phyloP scores from a whole-genome alignment of 108 stramenopile genomes.

The Aureococcus anophagefferens region DNA sequence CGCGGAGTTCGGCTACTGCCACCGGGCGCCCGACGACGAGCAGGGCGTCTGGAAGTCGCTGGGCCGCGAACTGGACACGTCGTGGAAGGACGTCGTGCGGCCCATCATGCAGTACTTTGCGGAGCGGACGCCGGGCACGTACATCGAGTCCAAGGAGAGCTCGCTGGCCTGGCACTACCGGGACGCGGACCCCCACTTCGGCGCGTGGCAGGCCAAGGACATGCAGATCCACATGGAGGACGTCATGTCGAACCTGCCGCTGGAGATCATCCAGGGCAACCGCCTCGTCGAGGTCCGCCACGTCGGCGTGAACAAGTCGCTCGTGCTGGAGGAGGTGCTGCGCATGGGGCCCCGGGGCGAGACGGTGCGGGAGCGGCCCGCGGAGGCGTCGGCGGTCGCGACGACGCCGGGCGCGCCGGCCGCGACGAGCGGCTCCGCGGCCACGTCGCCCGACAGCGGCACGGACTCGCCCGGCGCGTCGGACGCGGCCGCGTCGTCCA shows the following conservation, averaged over 20 bases:
- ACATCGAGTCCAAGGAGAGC: slow-evolving; percentile 49
- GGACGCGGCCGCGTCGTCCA: no score
- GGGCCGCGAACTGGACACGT: slow-evolving; percentile 18
- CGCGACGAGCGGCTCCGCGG: no score
- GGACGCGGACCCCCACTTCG: slow-evolving; percentile 62
- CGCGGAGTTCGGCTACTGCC: slow-evolving; percentile 43
- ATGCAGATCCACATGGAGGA: slow-evolving; percentile 85
- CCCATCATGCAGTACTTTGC: slow-evolving; percentile 53
- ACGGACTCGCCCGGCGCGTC: no score
- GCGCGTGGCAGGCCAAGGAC: slow-evolving; percentile 68
- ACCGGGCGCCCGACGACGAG: not conserved
- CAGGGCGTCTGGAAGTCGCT: not conserved
- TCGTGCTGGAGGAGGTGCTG: slow-evolving; percentile 33
- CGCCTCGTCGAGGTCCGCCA: slow-evolving; percentile 58
- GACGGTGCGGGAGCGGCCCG: no score
- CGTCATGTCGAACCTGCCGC: slow-evolving; percentile 72
- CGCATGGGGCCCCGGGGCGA: not conserved
- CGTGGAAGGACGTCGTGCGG: slow-evolving; percentile 36
- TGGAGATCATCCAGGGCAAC: slow-evolving; percentile 76
- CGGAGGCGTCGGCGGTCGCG: no score
- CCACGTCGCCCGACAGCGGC: no score
- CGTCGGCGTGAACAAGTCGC: slow-evolving; percentile 50
- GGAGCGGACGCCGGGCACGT: slow-evolving; percentile 53
- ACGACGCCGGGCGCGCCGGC: no score
- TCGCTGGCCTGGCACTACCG: slow-evolving; percentile 58